Evolutionary conservation across 2,329 filamentous ascomycete genomes (phyloP).

Genomic region (Neopestalotiopsis sp.): DNA sequence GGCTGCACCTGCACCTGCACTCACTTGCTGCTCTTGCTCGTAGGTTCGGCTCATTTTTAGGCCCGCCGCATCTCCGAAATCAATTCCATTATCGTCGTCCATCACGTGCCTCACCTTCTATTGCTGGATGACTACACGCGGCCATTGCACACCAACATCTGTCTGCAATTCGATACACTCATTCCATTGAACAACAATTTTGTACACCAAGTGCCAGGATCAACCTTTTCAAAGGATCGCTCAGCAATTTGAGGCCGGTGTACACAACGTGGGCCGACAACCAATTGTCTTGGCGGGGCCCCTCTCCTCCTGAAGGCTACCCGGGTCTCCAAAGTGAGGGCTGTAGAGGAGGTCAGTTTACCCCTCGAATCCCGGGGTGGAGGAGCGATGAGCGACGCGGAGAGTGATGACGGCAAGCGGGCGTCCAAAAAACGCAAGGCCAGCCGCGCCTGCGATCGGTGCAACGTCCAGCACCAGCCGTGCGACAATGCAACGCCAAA

Average conservation of each 20-base stretch:
- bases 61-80: background rate
- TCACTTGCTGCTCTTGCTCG: background rate
- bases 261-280: background rate
- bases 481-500: slow-evolving; percentile 54
- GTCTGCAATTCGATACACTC: background rate
- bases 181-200: background rate
- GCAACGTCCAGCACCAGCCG: slow-evolving; percentile 53
- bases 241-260: background rate
- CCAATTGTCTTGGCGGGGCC: background rate
- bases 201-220: background rate
- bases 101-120: background rate
- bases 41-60: background rate
- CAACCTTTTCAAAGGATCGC: background rate
- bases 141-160: background rate
- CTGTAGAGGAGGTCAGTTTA: background rate
- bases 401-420: slow-evolving; percentile 39
- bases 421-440: slow-evolving; percentile 42
- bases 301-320: background rate
- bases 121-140: background rate
- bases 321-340: background rate
- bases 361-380: slow-evolving; percentile 16
- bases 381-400: slow-evolving; percentile 41
- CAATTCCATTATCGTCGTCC: background rate
- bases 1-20: background rate
- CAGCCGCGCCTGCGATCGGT: slow-evolving; percentile 48